These are phyloP conservation scores for Solanum hybrid DNA, from an alignment of 305 asterid species.

Conservation along the genomic window DNA sequence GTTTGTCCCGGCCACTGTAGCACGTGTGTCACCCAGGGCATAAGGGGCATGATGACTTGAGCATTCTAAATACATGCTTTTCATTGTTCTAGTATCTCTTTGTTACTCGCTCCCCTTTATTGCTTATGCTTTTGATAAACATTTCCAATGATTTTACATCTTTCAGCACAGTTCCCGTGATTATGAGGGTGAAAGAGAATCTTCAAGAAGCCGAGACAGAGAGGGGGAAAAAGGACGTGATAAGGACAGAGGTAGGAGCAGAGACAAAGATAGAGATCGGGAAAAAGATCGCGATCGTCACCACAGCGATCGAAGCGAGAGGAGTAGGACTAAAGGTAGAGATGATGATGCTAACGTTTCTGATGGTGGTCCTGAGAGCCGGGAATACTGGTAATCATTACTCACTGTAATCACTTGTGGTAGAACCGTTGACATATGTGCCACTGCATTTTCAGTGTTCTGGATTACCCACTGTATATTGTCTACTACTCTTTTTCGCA, in stretches of 20 bases:
- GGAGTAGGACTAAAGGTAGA: conserved; percentile 25
- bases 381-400: conserved; percentile 24
- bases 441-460: not conserved
- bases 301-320: conserved; percentile 16
- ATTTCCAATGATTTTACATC: not conserved
- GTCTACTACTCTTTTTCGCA: not conserved
- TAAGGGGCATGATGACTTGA: not conserved
- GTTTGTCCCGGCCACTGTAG: not conserved
- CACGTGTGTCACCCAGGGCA: not conserved
- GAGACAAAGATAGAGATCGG: conserved; percentile 1
- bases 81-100: not conserved
- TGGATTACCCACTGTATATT: not conserved
- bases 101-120: not conserved
- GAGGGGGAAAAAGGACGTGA: conserved; percentile 10
- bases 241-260: conserved; percentile 9
- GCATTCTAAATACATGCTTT: not conserved
- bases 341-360: conserved; percentile 20
- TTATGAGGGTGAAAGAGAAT: not conserved
- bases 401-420: not conserved
- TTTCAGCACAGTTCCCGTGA: conserved; percentile 6
- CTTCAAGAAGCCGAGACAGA: conserved; percentile 13
- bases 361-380: conserved; percentile 47
- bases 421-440: not conserved
- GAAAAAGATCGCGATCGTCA: conserved; percentile 4
- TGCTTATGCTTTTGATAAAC: not conserved